Conservation (phyloP, 2,329 filamentous ascomycete species). For the Alternaria brassicae region DNA sequence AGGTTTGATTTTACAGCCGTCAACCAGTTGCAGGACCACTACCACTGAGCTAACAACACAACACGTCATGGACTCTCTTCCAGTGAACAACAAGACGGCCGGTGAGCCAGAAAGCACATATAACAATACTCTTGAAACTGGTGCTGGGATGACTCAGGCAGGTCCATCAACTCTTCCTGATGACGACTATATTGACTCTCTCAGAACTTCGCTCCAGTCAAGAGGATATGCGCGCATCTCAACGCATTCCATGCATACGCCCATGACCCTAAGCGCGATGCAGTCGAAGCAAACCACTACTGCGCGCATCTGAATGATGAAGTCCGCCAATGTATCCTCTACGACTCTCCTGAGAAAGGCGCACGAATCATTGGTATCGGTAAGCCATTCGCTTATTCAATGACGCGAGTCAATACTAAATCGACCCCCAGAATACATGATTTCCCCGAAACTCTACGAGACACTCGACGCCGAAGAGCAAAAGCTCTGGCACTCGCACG, state of each 20-base stretch:
- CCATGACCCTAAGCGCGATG: conserved; percentile 68
- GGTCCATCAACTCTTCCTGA: not conserved
- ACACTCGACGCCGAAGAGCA: conserved; percentile 72
- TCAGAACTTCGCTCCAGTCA: conserved; percentile 70
- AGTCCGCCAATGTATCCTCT: conserved; percentile 84
- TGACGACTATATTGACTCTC: not conserved
- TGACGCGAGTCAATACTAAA: not conserved
- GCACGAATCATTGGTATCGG: conserved; percentile 78
- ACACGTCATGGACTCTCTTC: conserved; percentile 44
- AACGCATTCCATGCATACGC: conserved; percentile 88
- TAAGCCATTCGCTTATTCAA: conserved; percentile 10
- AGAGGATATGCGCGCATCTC: conserved; percentile 80
- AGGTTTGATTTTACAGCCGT: not conserved
- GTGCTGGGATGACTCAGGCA: conserved; percentile 66
- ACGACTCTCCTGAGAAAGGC: conserved; percentile 71
- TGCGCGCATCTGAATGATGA: conserved; percentile 80
- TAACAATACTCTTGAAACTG: conserved; percentile 67
- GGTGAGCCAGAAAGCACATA: conserved; percentile 62
- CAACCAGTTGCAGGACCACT: not conserved
- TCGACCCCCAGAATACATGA: conserved; percentile 73
- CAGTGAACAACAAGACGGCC: conserved; percentile 52
- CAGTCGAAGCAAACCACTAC: conserved; percentile 83
- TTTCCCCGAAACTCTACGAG: conserved; percentile 72
- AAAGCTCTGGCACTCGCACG: conserved; percentile 78
- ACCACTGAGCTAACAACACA: not conserved